Base-by-base conservation (phyloP, 2,329 filamentous ascomycete species). In the Cyphellophora attinorum region DNA sequence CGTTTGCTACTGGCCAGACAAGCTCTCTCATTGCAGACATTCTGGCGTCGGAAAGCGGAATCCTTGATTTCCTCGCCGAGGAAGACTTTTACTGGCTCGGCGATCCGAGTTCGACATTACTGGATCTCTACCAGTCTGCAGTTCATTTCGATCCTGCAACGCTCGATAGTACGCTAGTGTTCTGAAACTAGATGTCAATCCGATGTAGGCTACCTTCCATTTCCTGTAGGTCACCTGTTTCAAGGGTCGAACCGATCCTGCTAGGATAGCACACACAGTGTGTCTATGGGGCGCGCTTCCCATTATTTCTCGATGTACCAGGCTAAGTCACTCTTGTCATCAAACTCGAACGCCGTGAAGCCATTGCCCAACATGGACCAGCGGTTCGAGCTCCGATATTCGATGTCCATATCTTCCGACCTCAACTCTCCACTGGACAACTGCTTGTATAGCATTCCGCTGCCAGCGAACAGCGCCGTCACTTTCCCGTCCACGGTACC, bases 361-460 rank as follows among this genome's bases (percentile, higher is more conserved):
- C 67, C 65, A 48, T 68, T 68, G 0, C 65, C 67, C 62, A 70
- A 59, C 41, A 67, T 67, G 16, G 57, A 40, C 44, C 63, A 69
- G 11, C 56, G 50, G 45, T 70, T 69, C n/a, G 45, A 37, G 11
- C 53, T 59, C 29, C 55, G 51, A 42, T 69, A 69, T 30, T 49
- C 50, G 25, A 69, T 59, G 3, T 68, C 57, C 41, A 67, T 70
- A 41, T 71, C 65, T 45, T 71, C 66, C 1, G 55, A 55, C 5
- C 67, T 52, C 8, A 40, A 17, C 14, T 40, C 38, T 25, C 21
- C 8, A n/a, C n/a, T n/a, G 8, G n/a, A 8, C 21, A 25, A 25
- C 21, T n/a, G 8, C 8, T 25, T 8, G 21, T 25, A 25, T n/a
- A 25, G 21, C 21, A 25, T 25, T n/a, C 21, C 52, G 35, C 56